Evolutionary conservation across 1,284 basidiomycete species (phyloP).

Genomic region (Microbotryum violaceum): DNA sequence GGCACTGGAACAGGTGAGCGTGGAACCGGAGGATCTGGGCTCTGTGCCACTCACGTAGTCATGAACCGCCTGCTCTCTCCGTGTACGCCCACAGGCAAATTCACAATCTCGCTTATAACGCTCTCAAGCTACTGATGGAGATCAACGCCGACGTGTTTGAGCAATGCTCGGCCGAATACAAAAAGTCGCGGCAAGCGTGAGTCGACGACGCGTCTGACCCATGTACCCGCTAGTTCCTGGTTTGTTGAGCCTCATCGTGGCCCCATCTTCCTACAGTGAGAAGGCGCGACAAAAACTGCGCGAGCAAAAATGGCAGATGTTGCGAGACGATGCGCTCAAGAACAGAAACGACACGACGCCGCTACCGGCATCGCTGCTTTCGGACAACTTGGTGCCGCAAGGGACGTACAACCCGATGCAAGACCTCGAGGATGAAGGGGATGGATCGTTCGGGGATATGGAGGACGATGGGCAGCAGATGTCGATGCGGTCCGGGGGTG

Average conservation of each 20-base stretch:
- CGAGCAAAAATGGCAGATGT: constrained; percentile 32
- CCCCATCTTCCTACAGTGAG: constrained; percentile 21
- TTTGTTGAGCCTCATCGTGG: background rate
- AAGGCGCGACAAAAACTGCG: constrained; percentile 26
- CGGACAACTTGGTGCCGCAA: constrained; percentile 21
- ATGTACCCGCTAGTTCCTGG: no score
- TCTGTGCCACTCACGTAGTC: constrained; percentile 4
- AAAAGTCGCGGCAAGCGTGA: constrained; percentile 73
- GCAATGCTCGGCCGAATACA: constrained; percentile 87
- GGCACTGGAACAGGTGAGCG: constrained; percentile 95
- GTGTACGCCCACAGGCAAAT: constrained; percentile 57
- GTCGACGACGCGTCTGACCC: constrained; percentile 38
- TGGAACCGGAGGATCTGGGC: constrained; percentile 12
- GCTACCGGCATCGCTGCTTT: constrained; percentile 22
- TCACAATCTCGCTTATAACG: constrained; percentile 98
- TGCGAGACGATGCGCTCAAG: constrained; percentile 31
- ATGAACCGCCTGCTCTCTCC: background rate
- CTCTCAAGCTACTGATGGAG: constrained; percentile 97
- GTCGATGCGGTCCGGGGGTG: background rate
- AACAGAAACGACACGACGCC: constrained; percentile 23
- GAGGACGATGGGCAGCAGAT: constrained; percentile 16
- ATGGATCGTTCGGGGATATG: constrained; percentile 23
- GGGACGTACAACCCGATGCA: constrained; percentile 28
- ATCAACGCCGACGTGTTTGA: constrained; percentile 89
- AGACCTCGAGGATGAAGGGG: constrained; percentile 3